Evolutionary conservation across 2,329 filamentous ascomycete species (phyloP), one percentile per base, ranked within the genome.

Genomic region (Aspergillus eucalypticola): DNA sequence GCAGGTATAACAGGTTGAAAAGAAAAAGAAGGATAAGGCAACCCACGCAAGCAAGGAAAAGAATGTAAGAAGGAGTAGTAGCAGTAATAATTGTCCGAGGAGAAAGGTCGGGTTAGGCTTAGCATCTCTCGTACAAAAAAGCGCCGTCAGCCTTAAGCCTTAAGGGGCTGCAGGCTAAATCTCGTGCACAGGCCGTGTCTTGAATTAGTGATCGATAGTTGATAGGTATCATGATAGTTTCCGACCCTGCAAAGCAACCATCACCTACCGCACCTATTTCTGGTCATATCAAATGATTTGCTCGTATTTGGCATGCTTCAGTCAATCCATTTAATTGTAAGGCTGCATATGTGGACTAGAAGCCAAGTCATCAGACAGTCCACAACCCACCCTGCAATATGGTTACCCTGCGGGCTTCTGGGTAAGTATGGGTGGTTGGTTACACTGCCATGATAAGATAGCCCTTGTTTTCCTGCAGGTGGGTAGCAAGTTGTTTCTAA

Each of bases 91-190:
- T 42, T 48, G 53, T 54, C 41, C 53, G 55, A 57, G 59, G 54
- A 62, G 11, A 35, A 35, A 60, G 57, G 58, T 63, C 57, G 59
- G 59, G 46, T 49, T 61, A 57, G 49, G 56, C 51, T 42, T 44
- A 54, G 55, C 53, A 49, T 50, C 25, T 44, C 32, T 50, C 25
- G 46, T 29, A 50, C 46, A 49, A 55, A 56, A 56, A 56, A 65
- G 62, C 61, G 56, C 65, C 67, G 67, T 73, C 71, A 74, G 72
- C 69, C 73, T 74, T 73, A 72, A 74, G 71, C 71, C 72, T 66
- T 75, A 70, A 70, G 63, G 66, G 72, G 73, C 72, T 73, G 67
- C 68, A 65, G 63, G 59, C 58, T 56, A 60, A 63, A 63, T 58
- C 61, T 60, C 54, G 58, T 58, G 62, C 62, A 60, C 64, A 60